Base-by-base conservation (phyloP, 345 rosid genomes). In the Rhodamnia argentea region DNA sequence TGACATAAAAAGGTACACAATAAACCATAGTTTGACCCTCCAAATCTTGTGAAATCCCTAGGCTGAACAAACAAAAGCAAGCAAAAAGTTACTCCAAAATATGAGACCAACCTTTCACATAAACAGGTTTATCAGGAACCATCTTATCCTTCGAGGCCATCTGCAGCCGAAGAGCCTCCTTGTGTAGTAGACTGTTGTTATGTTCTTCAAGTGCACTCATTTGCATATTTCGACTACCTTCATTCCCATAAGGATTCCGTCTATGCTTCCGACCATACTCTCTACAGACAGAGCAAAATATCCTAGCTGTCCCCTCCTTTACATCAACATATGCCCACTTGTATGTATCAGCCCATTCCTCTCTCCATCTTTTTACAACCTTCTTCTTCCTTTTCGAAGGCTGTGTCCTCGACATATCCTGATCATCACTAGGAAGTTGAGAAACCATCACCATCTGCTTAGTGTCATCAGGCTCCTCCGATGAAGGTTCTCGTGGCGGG, bases 261-360 rank as follows among this genome's bases (percentile, higher is more conserved):
- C 99, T 91, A 88, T 97, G 99, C 89, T 97, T 97, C 85, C 99
- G 93, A 86, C 98, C 99, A 90, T 94, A 97, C 86, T 97, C 99
- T 91, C 96, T 93, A 87, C 99, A 97, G 78, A 97, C 93, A 82
- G 99, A 96, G 87, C 99, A 97, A 89, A 97, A 97, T 88, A 97
- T 97, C 92, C 99, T 94, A 1, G 99, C 92, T 4, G 99, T 97
- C 90, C 99, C 99, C 86, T 97, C 99, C 90, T 96, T 96, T 91
- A 96, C 93, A 86, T 97, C 99, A 40, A 96, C 99, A 89, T 94
- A 96, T 23, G 99, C 99, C 99, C 99, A 97, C 93, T 96, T 97
- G 92, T 96, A 97, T 7, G 99, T 97, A 88, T 96, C 99, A 82
- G 99, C 99, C 99, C 99, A 97, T 91, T 97, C 99, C 92, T 97